phyloP scores from a whole-genome alignment of 2,329 filamentous ascomycete species.

The Neocatenulostroma microsporum region DNA sequence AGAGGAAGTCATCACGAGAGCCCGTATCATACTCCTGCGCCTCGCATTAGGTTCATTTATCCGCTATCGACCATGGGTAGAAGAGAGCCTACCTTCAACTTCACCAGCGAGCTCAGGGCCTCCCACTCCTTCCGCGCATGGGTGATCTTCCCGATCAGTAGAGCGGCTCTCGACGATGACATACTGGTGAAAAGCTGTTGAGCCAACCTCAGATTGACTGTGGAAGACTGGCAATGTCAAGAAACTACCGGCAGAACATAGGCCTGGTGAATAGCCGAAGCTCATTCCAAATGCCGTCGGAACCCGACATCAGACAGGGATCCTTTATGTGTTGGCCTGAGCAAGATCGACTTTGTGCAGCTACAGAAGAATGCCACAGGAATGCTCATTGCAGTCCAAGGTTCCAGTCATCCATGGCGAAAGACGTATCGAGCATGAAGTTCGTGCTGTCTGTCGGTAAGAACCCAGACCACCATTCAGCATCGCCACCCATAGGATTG shows the following conservation, averaged over 20 bases:
- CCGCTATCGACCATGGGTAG: no score
- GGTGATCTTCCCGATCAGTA: conserved; percentile 40
- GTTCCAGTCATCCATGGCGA: conserved; percentile 28
- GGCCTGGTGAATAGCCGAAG: no score
- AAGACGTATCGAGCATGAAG: conserved; percentile 26
- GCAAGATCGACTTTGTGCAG: no score
- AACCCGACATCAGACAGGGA: no score
- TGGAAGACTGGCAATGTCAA: no score
- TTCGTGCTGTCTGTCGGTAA: conserved; percentile 30
- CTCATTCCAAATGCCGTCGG: no score
- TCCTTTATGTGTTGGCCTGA: no score
- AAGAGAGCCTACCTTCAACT: conserved; percentile 27
- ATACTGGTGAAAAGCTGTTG: no score
- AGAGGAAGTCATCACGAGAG: conserved; percentile 48
- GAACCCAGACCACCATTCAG: conserved; percentile 32
- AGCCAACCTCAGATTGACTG: no score
- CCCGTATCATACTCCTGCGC: conserved; percentile 48
- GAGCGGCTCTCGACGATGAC: conserved; percentile 26
- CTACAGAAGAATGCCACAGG: no score
- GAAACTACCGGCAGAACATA: no score
- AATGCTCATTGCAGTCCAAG: conserved; percentile 22
- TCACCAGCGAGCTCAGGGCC: conserved; percentile 26
- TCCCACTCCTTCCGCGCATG: conserved; percentile 43
- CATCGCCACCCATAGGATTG: conserved; percentile 21
- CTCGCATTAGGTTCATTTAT: no score